Percentiles rank a stretch among this genome's conserved stretches.
Conservation (phyloP, 1,139 yeast genomes). For the Sugiyamaella paludigena region DNA sequence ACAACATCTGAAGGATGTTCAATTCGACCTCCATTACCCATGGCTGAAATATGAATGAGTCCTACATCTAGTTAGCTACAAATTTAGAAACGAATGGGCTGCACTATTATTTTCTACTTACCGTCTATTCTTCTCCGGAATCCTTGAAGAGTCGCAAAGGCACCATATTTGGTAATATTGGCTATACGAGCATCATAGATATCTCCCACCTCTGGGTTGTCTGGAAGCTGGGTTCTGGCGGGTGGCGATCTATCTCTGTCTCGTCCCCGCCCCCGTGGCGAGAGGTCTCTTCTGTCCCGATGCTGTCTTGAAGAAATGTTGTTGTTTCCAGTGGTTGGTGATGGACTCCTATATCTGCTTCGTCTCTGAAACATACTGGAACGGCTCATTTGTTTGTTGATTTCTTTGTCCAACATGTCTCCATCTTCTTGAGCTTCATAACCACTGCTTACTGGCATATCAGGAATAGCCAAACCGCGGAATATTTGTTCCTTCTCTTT, state of each 20-base stretch:
- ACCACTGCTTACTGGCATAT: conserved; percentile 8
- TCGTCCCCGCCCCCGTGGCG: conserved; percentile 1
- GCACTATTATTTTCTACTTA: conserved; percentile 8
- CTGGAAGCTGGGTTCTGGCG: conserved; percentile 11
- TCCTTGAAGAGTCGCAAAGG: conserved; percentile 58
- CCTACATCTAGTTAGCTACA: conserved; percentile 18
- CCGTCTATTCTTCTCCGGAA: conserved; percentile 49
- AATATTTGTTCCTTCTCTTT: conserved; percentile 13
- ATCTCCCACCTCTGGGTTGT: conserved; percentile 41
- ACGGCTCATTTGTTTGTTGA: neutral
- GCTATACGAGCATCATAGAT: conserved; percentile 62
- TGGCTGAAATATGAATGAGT: conserved; percentile 73
- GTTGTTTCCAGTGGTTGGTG: neutral
- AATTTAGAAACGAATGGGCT: neutral
- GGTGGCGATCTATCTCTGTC: conserved; percentile 1
- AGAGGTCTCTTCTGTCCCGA: neutral
- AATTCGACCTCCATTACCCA: conserved; percentile 49
- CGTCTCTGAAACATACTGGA: neutral
- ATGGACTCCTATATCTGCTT: neutral
- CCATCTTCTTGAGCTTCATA: conserved; percentile 12
- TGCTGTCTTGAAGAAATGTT: neutral
- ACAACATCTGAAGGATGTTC: conserved; percentile 60
- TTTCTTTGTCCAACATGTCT: neutral
- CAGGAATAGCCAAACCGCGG: conserved; percentile 28
- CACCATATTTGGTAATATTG: conserved; percentile 69